Conservation (phyloP, 2,329 filamentous ascomycete species). For the Mycosphaerelloides madeirae region DNA sequence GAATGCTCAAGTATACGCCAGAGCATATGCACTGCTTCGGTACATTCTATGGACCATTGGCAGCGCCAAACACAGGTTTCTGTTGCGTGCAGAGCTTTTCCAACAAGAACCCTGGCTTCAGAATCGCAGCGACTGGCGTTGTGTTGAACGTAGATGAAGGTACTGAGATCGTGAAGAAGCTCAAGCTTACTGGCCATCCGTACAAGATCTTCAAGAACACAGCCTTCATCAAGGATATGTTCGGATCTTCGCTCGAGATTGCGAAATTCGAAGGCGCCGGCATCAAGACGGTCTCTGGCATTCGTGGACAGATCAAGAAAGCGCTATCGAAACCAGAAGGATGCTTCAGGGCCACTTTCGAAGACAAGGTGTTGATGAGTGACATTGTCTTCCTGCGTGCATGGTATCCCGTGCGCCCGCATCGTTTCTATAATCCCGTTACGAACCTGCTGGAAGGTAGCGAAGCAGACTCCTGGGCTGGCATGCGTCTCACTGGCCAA, state of each 20-base stretch:
- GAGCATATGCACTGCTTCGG: slow-evolving; percentile 99
- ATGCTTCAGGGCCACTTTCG: slow-evolving; percentile 93
- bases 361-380: slow-evolving; percentile 95
- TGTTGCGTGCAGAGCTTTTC: slow-evolving; percentile 88
- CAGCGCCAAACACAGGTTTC: slow-evolving; percentile 94
- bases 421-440: slow-evolving; percentile 94
- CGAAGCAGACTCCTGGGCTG: slow-evolving; percentile 60
- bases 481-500: slow-evolving; percentile 91
- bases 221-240: slow-evolving; percentile 98
- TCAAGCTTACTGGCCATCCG: slow-evolving; percentile 87
- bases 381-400: slow-evolving; percentile 95
- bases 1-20: slow-evolving; percentile 98
- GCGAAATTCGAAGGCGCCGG: slow-evolving; percentile 96
- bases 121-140: slow-evolving; percentile 89
- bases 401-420: slow-evolving; percentile 94
- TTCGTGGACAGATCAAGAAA: slow-evolving; percentile 95
- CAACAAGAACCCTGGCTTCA: slow-evolving; percentile 79
- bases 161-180: slow-evolving; percentile 97
- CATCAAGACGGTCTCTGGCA: slow-evolving; percentile 92
- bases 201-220: slow-evolving; percentile 99
- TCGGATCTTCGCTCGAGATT: slow-evolving; percentile 85
- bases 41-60: slow-evolving; percentile 90
- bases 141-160: slow-evolving; percentile 92
- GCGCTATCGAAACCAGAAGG: slow-evolving; percentile 90
- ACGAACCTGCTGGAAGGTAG: slow-evolving; percentile 74